Evolutionary conservation across 2,329 filamentous ascomycete genomes (phyloP), one percentile per base, ranked within the genome.

Genomic region (Trichoderma gracile): DNA sequence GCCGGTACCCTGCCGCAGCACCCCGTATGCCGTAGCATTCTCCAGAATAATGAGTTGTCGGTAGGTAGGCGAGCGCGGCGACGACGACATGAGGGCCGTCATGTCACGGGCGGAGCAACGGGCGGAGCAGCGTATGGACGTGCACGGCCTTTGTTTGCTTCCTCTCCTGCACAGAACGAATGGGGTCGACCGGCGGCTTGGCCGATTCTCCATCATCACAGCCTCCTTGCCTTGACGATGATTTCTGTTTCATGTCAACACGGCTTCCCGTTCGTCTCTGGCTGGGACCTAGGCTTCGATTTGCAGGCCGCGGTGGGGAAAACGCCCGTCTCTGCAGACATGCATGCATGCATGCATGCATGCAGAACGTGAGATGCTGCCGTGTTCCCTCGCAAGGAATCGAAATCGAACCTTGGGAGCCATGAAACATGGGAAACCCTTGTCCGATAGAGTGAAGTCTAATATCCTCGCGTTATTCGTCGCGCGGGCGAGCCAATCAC

Each of bases 401-500:
- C 50, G 27, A 38, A 60, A 42, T 42, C 57, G 19, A 38, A 43
- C 42, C 42, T 43, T 17, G 42, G 42, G 17, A 63, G 42, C 12
- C 19, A 56, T 45, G 42, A 42, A 17, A 14, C 49, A 21, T 25
- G 23, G 62, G 25, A 54, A 25, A 45, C 58, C 53, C 62, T 58
- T 59, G 55, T 64, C 38, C 33, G 40, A 64, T 64, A 61, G 3
- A 33, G 17, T 45, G 12, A 14, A 38, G 12, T 4, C 10, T 38
- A 38, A 14, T 38, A 45, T 46, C 25, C 40, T 53, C 40, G 38
- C 64, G 54, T 49, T 55, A 55, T 54, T 64, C 49, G 54, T 58
- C 47, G 64, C 46, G 45, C 49, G 43, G 50, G 27, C 53, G 52
- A 53, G n/a, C 64, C 64, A 66, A 66, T 66, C 64, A 66, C 64